Evolutionary conservation across 2,329 filamentous ascomycete genomes (phyloP), one percentile per base, ranked within the genome.

Genomic region (Beauveria scarabaeidicola): DNA sequence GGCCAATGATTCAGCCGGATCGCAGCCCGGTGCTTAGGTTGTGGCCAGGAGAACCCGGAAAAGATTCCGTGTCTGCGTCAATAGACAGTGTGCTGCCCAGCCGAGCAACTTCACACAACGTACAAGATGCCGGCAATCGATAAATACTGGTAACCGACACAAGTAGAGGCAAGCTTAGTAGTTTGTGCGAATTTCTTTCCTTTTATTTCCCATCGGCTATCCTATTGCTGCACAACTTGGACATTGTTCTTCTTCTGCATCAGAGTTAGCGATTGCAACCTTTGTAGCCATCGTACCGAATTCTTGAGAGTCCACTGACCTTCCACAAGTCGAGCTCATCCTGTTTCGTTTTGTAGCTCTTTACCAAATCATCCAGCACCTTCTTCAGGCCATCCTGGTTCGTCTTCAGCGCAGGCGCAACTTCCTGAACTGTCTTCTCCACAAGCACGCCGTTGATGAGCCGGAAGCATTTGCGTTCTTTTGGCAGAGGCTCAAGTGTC

Each of bases 261-360:
- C 59, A 59, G 61, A 59, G 61, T 61, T 56, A 57, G 66, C 64
- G 59, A 64, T 38, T 40, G 32, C 47, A 8, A 44, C 32, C 13
- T 38, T 9, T 5, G 44, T 40, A 29, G 7, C 7, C 25, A 8
- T 17, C 27, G 4, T 36, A 7, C 5, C 23, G 32, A 36, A 29
- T 23, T 19, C 40, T 25, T 29, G 27, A 41, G 21, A 48, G 3
- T n/a, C 17, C 11, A 15, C 55, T 21, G 59, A 95, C 93, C 90
- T 99, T 99, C 94, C 94, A 99, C 74, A 88, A 92, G 72, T 99
- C 93, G 80, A 99, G 84, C 71, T 99, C 94, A 46, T 91, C 86
- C 74, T 99, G 92, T 76, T 96, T 96, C 36, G 80, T 77, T 79
- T 96, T 96, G 81, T 97, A 97, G 76, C 96, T 91, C 81, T 96